Evolutionary conservation across 192 early-diverging fungal species (phyloP).

Genomic region (Geranomyces michiganensis): DNA sequence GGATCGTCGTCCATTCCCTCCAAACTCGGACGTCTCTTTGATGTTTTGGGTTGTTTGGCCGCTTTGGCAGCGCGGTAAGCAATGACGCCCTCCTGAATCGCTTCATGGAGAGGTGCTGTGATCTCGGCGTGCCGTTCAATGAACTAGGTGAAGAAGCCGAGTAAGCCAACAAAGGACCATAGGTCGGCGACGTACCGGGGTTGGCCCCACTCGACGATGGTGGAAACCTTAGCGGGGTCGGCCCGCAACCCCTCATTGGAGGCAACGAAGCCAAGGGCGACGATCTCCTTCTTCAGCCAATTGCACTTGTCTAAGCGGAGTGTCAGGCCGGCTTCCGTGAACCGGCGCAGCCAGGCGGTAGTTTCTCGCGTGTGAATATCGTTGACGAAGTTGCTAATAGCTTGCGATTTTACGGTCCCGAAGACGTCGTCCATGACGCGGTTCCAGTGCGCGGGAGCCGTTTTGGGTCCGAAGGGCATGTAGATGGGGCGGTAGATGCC

Average conservation of each 20-base stretch:
- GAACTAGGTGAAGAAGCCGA: conserved; percentile 19
- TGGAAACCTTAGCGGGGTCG: conserved; percentile 29
- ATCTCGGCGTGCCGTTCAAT: conserved; percentile 2
- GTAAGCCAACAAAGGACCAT: conserved; percentile 13
- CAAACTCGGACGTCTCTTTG: neutral
- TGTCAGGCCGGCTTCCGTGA: conserved; percentile 29
- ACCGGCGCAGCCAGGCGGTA: conserved; percentile 24
- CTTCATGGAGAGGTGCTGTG: neutral
- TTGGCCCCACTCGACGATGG: conserved; percentile 30
- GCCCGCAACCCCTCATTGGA: conserved; percentile 30
- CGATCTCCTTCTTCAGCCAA: conserved; percentile 31
- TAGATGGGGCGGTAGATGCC: conserved; percentile 4
- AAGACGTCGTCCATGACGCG: conserved; percentile 46
- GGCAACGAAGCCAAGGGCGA: conserved; percentile 34
- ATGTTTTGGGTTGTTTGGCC: neutral
- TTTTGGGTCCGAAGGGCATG: conserved; percentile 17
- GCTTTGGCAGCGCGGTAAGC: neutral
- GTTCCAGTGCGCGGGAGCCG: conserved; percentile 32
- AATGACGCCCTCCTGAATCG: neutral
- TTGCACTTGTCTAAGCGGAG: conserved; percentile 46
- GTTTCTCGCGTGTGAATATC: conserved; percentile 20
- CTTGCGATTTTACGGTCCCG: conserved; percentile 4
- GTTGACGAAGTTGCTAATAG: conserved; percentile 22
- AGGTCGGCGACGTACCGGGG: conserved; percentile 24
- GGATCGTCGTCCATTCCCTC: no score